phyloP scores from a whole-genome alignment of 345 rosid species.

The Cardamine occulta region DNA sequence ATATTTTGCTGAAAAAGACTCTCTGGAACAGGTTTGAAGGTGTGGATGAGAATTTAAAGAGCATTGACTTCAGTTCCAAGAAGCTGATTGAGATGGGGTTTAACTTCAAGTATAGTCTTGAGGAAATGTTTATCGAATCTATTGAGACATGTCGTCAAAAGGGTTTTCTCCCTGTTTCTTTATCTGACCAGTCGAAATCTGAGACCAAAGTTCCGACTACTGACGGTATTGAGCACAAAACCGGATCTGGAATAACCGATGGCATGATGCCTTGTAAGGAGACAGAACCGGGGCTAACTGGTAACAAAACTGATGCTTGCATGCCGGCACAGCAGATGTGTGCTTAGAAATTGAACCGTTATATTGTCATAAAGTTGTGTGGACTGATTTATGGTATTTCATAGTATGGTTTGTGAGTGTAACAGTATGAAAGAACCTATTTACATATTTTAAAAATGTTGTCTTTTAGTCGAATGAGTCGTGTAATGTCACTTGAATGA shows the following conservation, averaged over 20 bases:
- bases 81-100: conserved; percentile 77
- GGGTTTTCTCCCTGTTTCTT: conserved; percentile 60
- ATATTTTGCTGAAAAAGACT: background rate
- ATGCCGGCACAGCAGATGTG: conserved; percentile 35
- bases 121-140: conserved; percentile 74
- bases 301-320: conserved; percentile 22
- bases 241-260: conserved; percentile 21
- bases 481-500: background rate
- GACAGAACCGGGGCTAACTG: conserved; percentile 23
- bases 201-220: conserved; percentile 14
- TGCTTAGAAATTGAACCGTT: conserved; percentile 30
- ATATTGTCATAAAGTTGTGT: background rate
- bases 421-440: conserved; percentile 3
- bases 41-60: conserved; percentile 58
- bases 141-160: conserved; percentile 72
- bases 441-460: conserved; percentile 3
- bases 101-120: conserved; percentile 69
- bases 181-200: conserved; percentile 5
- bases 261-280: conserved; percentile 27
- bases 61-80: conserved; percentile 56
- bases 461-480: background rate
- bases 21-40: conserved; percentile 57
- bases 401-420: conserved; percentile 1
- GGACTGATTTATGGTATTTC: background rate
- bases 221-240: conserved; percentile 12